phyloP scores from a whole-genome alignment of 2,329 filamentous ascomycete genomes.

The Lasiodiplodia citricola region DNA sequence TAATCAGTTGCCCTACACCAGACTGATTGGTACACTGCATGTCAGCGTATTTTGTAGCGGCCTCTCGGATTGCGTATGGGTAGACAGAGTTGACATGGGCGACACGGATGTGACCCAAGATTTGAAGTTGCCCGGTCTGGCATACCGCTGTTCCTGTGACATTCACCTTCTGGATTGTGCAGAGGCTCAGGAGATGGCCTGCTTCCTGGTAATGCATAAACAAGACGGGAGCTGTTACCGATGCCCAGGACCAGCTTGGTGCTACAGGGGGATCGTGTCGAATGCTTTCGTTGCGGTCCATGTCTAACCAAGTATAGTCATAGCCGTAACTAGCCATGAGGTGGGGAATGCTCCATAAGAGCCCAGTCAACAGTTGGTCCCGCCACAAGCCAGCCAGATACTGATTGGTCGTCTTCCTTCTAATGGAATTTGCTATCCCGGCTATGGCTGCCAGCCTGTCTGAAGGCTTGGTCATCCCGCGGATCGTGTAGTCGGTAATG shows the following conservation, averaged over 20 bases:
- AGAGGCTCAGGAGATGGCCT: background rate
- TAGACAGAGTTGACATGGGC: conserved; percentile 33
- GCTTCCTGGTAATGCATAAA: background rate
- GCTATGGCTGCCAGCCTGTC: conserved; percentile 4
- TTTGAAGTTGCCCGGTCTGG: conserved; percentile 28
- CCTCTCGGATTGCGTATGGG: conserved; percentile 31
- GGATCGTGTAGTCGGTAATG: conserved; percentile 4
- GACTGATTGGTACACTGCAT: conserved; percentile 26
- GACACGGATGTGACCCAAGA: conserved; percentile 31
- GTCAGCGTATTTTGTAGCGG: conserved; percentile 16
- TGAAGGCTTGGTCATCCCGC: background rate
- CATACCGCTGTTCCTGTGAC: conserved; percentile 26
- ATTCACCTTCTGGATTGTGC: conserved; percentile 27
- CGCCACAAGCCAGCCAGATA: conserved; percentile 16
- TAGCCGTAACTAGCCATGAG: background rate
- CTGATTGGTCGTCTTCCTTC: background rate
- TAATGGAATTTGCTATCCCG: background rate
- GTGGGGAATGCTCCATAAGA: conserved; percentile 9
- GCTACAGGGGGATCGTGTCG: background rate
- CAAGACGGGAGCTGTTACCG: conserved; percentile 23
- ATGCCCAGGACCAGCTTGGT: conserved; percentile 13
- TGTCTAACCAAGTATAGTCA: background rate
- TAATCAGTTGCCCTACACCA: conserved; percentile 12
- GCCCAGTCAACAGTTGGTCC: background rate
- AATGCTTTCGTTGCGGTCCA: background rate